Percentiles rank a stretch among this genome's conserved stretches.
Conservation (phyloP, 2,329 filamentous ascomycete species). For the Rugonectria rugulosa region DNA sequence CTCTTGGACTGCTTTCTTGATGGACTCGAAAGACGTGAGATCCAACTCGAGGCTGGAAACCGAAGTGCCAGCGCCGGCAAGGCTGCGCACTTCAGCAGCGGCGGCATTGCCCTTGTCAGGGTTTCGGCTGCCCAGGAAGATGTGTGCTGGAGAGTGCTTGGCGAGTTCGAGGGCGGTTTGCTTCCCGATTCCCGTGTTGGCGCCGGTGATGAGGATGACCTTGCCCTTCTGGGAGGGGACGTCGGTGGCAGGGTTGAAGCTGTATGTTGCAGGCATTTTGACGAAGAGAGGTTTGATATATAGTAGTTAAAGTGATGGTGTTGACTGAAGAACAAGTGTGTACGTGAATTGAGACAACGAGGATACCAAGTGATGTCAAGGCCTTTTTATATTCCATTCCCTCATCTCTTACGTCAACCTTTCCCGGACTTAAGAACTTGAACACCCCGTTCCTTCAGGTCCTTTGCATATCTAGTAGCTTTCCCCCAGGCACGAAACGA, state of each 20-base stretch:
- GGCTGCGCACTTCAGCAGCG: background rate
- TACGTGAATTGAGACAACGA: too few relatives aligned
- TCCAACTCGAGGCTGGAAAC: slow-evolving; percentile 11
- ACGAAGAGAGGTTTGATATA: too few relatives aligned
- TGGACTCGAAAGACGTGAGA: slow-evolving; percentile 14
- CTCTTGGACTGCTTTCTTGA: background rate
- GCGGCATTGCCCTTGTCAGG: slow-evolving; percentile 6
- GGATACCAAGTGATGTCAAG: too few relatives aligned
- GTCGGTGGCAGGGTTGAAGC: slow-evolving; percentile 9
- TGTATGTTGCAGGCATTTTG: slow-evolving; percentile 4
- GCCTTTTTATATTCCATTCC: too few relatives aligned
- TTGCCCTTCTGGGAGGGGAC: slow-evolving; percentile 13
- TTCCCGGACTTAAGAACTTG: too few relatives aligned
- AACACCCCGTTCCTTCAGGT: too few relatives aligned
- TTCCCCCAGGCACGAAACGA: too few relatives aligned
- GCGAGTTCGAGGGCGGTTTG: slow-evolving; percentile 9
- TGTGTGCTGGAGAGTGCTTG: slow-evolving; percentile 7
- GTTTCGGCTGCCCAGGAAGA: slow-evolving; percentile 12
- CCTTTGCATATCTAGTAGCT: too few relatives aligned
- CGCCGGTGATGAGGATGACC: slow-evolving; percentile 17
- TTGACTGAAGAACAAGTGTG: too few relatives aligned
- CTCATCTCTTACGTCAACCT: too few relatives aligned
- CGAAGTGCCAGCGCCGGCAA: background rate
- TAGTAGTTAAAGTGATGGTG: too few relatives aligned
- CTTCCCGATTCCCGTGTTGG: slow-evolving; percentile 17